Percentiles rank a stretch among this genome's conserved stretches.
These are phyloP conservation scores for Tolypocladium pustulatum DNA, from an alignment of 2,329 filamentous ascomycete species.

Conservation along the genomic window DNA sequence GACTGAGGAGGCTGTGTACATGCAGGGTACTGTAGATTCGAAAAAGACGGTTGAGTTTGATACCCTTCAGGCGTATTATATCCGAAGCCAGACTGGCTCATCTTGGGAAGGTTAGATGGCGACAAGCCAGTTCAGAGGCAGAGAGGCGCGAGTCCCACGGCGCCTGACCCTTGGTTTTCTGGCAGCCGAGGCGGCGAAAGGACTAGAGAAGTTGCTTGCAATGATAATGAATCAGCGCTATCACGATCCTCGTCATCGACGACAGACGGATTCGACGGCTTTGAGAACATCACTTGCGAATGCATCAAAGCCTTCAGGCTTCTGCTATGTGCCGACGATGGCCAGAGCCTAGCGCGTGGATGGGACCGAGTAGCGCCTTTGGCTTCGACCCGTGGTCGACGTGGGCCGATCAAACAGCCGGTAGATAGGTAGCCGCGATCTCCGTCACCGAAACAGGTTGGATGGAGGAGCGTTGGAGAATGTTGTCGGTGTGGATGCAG, in stretches of 20 bases:
- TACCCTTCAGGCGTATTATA: slow-evolving; percentile 13
- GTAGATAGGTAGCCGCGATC: not conserved
- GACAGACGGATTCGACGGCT: not conserved
- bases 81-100: slow-evolving; percentile 19
- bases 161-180: not conserved
- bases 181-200: not conserved
- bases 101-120: slow-evolving; percentile 5
- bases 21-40: slow-evolving; percentile 7
- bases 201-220: not conserved
- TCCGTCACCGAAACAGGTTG: not conserved
- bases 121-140: not conserved
- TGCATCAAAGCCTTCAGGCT: not conserved
- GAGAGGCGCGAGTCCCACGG: not conserved
- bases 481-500: not conserved
- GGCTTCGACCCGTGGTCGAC: not conserved
- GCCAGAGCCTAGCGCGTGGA: not conserved
- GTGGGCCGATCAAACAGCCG: not conserved
- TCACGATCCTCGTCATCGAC: not conserved
- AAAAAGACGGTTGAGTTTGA: slow-evolving; percentile 10
- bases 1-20: slow-evolving; percentile 6
- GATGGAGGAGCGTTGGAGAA: not conserved
- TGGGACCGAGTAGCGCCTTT: not conserved
- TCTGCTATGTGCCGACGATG: not conserved
- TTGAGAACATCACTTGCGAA: not conserved
- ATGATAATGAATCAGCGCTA: not conserved